Evolutionary conservation across 1,139 yeast species (phyloP).

Genomic region (Geotrichum siamense): DNA sequence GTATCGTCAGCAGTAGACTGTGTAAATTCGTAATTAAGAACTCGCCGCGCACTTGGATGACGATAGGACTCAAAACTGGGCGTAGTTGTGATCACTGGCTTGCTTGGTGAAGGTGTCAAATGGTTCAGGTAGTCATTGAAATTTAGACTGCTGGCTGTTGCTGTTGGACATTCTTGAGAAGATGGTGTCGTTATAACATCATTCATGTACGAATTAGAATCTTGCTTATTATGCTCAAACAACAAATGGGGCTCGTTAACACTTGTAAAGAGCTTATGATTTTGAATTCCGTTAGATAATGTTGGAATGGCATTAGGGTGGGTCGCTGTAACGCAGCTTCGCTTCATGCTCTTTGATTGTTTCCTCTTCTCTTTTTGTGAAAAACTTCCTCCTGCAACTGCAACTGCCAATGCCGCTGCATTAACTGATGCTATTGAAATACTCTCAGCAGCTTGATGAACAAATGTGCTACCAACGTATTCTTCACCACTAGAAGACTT

Average conservation of each 20-base stretch:
- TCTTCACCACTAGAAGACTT: background rate
- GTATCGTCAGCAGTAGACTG: background rate
- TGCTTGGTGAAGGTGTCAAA: constrained; percentile 61
- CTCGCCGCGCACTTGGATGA: background rate
- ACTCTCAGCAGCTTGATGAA: constrained; percentile 1
- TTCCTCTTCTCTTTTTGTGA: background rate
- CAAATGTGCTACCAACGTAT: background rate
- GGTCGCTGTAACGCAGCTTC: too few species aligned
- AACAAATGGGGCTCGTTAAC: too few species aligned
- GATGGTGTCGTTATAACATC: too few species aligned
- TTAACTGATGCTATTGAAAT: background rate
- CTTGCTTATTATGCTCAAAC: too few species aligned
- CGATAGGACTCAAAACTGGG: too few species aligned
- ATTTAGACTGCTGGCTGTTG: too few species aligned
- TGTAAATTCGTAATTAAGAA: background rate
- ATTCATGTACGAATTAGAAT: too few species aligned
- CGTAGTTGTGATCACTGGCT: constrained; percentile 21
- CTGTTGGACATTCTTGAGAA: too few species aligned
- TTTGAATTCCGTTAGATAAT: too few species aligned
- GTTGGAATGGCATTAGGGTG: too few species aligned
- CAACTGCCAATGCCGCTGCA: constrained; percentile 7
- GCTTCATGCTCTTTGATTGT: too few species aligned
- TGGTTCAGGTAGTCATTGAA: constrained; percentile 76
- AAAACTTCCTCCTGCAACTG: constrained; percentile 4
- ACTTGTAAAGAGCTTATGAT: too few species aligned